Evolutionary conservation across 352 stramenopile genomes (phyloP).

Genomic region (Saprolegnia parasitica): DNA sequence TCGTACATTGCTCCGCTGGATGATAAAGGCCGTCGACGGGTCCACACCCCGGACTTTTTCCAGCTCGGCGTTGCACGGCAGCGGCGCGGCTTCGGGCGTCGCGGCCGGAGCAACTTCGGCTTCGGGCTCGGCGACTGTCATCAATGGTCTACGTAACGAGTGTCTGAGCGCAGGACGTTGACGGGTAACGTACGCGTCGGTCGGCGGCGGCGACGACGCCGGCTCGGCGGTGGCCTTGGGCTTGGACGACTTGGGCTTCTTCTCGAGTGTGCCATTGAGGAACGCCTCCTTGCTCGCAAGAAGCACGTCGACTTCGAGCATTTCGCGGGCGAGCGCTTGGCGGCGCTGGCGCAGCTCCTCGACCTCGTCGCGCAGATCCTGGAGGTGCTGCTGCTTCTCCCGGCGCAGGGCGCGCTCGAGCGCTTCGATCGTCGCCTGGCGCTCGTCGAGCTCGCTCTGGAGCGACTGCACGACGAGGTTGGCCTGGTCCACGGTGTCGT

Average conservation of each 20-base stretch:
- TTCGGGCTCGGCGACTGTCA: conserved; percentile 23
- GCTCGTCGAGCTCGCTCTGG: conserved; percentile 76
- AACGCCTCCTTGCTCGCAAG: conserved; percentile 63
- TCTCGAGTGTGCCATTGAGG: conserved; percentile 35
- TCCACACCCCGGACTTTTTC: conserved; percentile 63
- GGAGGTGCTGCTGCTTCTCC: conserved; percentile 68
- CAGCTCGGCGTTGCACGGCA: conserved; percentile 67
- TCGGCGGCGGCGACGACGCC: neutral
- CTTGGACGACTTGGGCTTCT: conserved; percentile 40
- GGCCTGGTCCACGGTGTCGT: conserved; percentile 81
- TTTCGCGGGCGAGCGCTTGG: conserved; percentile 39
- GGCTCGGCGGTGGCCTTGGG: conserved; percentile 30
- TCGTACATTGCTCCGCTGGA: conserved; percentile 78
- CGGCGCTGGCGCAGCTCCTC: conserved; percentile 58
- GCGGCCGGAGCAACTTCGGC: neutral
- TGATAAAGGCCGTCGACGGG: conserved; percentile 77
- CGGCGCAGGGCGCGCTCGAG: conserved; percentile 64
- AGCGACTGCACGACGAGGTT: conserved; percentile 79
- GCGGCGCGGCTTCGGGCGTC: conserved; percentile 29
- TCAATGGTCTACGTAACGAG: conserved; percentile 29
- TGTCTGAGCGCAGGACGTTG: conserved; percentile 20
- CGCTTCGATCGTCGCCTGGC: conserved; percentile 73
- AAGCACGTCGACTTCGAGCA: conserved; percentile 45
- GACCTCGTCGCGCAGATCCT: conserved; percentile 57
- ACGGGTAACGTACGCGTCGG: neutral